Evolutionary conservation across 768 basidiomycete genomes (phyloP).

Genomic region (Collybiopsis confluens): DNA sequence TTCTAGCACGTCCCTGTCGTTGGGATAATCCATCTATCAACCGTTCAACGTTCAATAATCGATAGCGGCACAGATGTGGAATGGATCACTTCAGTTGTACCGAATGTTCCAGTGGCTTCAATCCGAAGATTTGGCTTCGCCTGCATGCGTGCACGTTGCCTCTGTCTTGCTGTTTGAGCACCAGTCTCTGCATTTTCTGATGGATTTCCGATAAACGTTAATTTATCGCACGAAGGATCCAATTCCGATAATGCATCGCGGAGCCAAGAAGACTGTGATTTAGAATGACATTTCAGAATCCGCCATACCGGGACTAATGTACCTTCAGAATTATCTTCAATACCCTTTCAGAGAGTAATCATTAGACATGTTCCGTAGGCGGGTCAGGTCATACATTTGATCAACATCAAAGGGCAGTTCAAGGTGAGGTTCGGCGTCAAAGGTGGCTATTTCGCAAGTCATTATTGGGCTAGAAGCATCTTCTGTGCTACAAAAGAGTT

Average conservation of each 20-base stretch:
- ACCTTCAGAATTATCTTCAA: slow-evolving; percentile 87
- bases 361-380: not conserved
- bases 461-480: slow-evolving; percentile 80
- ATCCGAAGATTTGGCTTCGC: slow-evolving; percentile 73
- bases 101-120: slow-evolving; percentile 76
- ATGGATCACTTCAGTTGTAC: slow-evolving; percentile 69
- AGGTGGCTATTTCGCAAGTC: slow-evolving; percentile 82
- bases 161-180: slow-evolving; percentile 19
- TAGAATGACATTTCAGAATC: not conserved
- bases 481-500: slow-evolving; percentile 49
- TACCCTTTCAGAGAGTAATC: slow-evolving; percentile 35
- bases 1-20: slow-evolving; percentile 87
- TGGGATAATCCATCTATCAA: slow-evolving; percentile 89
- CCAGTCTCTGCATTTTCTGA: slow-evolving; percentile 24
- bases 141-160: slow-evolving; percentile 18
- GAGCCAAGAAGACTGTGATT: slow-evolving; percentile 77
- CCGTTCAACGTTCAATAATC: not conserved
- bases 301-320: not conserved
- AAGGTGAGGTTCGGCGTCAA: slow-evolving; percentile 75
- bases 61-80: not conserved
- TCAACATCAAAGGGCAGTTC: slow-evolving; percentile 76
- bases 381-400: slow-evolving; percentile 41
- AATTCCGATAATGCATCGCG: slow-evolving; percentile 89
- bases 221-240: slow-evolving; percentile 80
- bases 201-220: slow-evolving; percentile 81